Percentiles rank a stretch among this genome's conserved stretches.
These are phyloP conservation scores for Taiozyma sp. DNA, from an alignment of 1,139 yeast genomes.

Conservation along the genomic window DNA sequence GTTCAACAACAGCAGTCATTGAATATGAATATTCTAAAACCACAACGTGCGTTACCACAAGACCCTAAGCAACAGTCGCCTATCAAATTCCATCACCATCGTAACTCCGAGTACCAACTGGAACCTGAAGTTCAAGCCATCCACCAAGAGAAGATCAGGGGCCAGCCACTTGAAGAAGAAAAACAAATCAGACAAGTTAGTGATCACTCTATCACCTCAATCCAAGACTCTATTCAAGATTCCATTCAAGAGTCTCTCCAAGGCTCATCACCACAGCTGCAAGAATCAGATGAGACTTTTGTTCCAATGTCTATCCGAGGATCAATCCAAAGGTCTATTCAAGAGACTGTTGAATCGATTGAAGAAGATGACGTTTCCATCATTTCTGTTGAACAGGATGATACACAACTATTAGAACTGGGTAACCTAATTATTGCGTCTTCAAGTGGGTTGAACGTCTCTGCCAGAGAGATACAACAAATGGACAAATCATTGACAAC, in stretches of 20 bases:
- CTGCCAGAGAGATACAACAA: slow-evolving; percentile 4
- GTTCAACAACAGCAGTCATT: background rate
- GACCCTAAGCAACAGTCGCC: background rate
- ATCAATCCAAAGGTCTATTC: background rate
- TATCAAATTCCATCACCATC: slow-evolving; percentile 12
- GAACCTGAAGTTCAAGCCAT: background rate
- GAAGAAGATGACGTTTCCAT: background rate
- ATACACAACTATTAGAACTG: slow-evolving; percentile 12
- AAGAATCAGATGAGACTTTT: background rate
- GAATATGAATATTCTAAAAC: background rate
- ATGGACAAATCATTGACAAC: slow-evolving; percentile 13
- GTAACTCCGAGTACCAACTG: slow-evolving; percentile 14
- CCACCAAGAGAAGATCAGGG: background rate
- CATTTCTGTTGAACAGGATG: slow-evolving; percentile 1
- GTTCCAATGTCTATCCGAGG: background rate
- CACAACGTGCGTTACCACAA: background rate
- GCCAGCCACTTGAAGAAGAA: background rate
- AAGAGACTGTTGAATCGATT: background rate
- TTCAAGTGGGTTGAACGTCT: slow-evolving; percentile 7
- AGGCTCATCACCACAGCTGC: background rate
- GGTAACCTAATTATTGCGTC: slow-evolving; percentile 16
- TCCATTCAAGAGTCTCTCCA: slow-evolving; percentile 5
- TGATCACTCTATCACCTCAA: background rate
- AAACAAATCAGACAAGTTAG: background rate
- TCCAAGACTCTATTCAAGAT: slow-evolving; percentile 6